Evolutionary conservation across 2,329 filamentous ascomycete species (phyloP), one percentile per base, ranked within the genome.

Genomic region (Sphaerulina vaccinii): DNA sequence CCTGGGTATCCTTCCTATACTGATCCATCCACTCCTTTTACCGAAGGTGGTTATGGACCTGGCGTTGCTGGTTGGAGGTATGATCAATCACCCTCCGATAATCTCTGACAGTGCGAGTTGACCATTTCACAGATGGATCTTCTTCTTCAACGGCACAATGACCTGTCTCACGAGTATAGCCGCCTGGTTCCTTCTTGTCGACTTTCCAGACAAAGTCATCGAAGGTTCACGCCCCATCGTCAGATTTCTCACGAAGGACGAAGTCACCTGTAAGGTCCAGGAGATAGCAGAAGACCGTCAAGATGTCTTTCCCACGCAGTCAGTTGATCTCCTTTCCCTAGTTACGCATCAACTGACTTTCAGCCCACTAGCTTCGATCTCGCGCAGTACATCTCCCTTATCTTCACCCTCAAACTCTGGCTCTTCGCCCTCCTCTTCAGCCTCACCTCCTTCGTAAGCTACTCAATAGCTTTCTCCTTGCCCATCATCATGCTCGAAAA

Each of bases 401-500:
- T 29, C 27, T 22, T 27, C 18, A 38, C 41, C 24, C 2, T 27
- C 23, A 49, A 42, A 10, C 10, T 51, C 23, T 51, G 49, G 49
- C 33, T 16, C 2, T 39, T 45, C 22, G 40, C 49, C 13, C 6
- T 44, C 13, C 24, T 39, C 15, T 40, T 32, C 24, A 33, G 29
- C 7, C 21, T 44, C 6, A 43, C 24, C 16, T 15, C 29, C 1
- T 10, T 45, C n/a, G 39, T 46, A n/a, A 35, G 24, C 10, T 49
- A 50, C 15, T 46, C 38, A 9, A 38, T 54, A 9, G 51, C 38
- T 0, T 54, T 54, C 21, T 41, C 42, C 8, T 40, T 55, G 29
- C 53, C 53, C 2, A 49, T 48, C 19, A 41, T 52, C 9, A 22
- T 56, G 8, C 53, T 40, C 13, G 29, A 42, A n/a, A 45, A 33